These are phyloP conservation scores for Apium graveolens DNA, from an alignment of 129 eudicot species.

Conservation along the genomic window DNA sequence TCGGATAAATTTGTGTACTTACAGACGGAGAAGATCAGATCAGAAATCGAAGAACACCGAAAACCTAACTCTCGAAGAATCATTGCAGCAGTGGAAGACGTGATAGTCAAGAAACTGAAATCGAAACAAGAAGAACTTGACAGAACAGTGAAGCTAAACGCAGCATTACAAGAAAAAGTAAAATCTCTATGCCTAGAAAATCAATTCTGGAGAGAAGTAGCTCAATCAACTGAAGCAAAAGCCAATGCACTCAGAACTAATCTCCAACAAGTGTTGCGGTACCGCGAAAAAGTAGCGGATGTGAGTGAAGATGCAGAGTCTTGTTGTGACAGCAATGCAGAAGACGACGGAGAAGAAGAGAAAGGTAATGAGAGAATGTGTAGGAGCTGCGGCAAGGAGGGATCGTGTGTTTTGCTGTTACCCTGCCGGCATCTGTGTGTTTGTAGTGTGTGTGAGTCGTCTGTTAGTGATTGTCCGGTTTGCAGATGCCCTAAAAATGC, in stretches of 20 bases:
- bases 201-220: constrained; percentile 81
- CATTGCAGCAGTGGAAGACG: constrained; percentile 56
- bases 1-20: not conserved
- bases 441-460: constrained; percentile 63
- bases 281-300: constrained; percentile 9
- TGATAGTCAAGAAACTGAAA: constrained; percentile 36
- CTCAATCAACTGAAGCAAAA: constrained; percentile 80
- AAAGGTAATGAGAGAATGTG: constrained; percentile 17
- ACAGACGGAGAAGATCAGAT: constrained; percentile 59
- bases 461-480: constrained; percentile 54
- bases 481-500: constrained; percentile 61
- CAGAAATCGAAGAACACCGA: constrained; percentile 55
- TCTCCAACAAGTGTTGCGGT: constrained; percentile 54
- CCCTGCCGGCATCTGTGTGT: constrained; percentile 91
- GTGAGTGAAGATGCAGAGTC: constrained; percentile 61
- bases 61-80: constrained; percentile 41
- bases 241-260: constrained; percentile 65
- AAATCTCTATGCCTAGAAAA: constrained; percentile 62
- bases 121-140: constrained; percentile 63
- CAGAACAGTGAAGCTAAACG: constrained; percentile 54
- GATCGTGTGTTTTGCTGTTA: constrained; percentile 61
- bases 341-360: constrained; percentile 10
- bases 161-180: constrained; percentile 61
- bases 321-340: constrained; percentile 65
- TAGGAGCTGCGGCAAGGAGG: constrained; percentile 55